Base-by-base conservation (phyloP, 2,329 filamentous ascomycete species). In the Fusarium avenaceum region DNA sequence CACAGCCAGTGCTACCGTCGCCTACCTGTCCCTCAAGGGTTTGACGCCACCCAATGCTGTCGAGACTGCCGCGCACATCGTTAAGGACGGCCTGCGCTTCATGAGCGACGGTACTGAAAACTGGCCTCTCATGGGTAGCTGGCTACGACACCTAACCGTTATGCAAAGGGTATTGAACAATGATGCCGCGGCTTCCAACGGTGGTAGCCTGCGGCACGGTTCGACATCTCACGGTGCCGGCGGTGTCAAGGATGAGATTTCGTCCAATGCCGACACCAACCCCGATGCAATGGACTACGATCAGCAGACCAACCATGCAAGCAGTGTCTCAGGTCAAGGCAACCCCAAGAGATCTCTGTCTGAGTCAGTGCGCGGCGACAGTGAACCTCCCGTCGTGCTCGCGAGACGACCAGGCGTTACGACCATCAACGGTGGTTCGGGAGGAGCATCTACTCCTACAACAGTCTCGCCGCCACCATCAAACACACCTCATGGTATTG, bases 151-250 rank as follows among this genome's bases (percentile, higher is more conserved):
- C 69, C 78, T 89, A 17, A 83, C 83, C 4, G 87, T 89, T 45
- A 89, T 89, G 87, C 84, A 86, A 63, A 86, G 87, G 62, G 87
- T 89, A 4, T 76, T 89, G 22, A 83, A 84, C 67, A 87, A 87
- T 43, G 82, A 86, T 24, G 85, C 84, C 11, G 76, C 76, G 7
- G 73, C 78, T 4, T 67, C 75, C 1, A 48, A 64, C 19, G 62
- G 62, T 8, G 76, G 71, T 57, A 35, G 20, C 54, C 32, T 76
- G 62, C 66, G 80, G n/a, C 81, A 83, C 51, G 76, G 72, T 55
- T 76, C 75, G 64, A 69, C 67, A 30, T 72, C 72, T 45, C 73
- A 77, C 65, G 57, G 71, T 49, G 57, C 76, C 65, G 28, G 69
- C 71, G 72, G 61, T 75, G 73, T 84, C 60, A 88, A 87, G 79